Conservation (phyloP, 2,329 filamentous ascomycete species). For the Sarocladium kiliense region DNA sequence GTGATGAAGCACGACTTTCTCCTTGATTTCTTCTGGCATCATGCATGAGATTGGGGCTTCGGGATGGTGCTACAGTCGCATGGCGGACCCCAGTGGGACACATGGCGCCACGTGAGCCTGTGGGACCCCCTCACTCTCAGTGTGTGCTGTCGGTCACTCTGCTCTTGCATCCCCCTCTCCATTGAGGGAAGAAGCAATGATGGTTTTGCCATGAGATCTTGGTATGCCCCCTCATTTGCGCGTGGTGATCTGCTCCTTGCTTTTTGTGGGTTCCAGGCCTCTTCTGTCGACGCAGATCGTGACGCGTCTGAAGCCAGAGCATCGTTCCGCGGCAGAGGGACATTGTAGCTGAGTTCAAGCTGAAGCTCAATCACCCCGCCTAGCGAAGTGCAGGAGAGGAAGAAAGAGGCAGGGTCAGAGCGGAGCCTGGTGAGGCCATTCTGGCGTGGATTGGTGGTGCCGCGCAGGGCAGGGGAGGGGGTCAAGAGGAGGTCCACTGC, state of each 20-base stretch:
- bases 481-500: too few species aligned
- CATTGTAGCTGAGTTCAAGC: too few species aligned
- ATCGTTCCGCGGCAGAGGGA: too few species aligned
- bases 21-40: background rate
- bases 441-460: too few species aligned
- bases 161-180: background rate
- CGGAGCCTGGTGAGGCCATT: too few species aligned
- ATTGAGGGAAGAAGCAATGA: background rate
- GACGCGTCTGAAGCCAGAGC: too few species aligned
- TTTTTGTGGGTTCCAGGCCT: too few species aligned
- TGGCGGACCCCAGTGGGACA: conserved; percentile 2
- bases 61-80: background rate
- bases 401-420: too few species aligned
- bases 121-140: background rate
- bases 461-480: too few species aligned
- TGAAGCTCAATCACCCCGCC: too few species aligned
- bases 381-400: too few species aligned
- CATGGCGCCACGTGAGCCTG: conserved; percentile 8
- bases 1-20: background rate
- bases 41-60: background rate
- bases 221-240: background rate
- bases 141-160: background rate
- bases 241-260: background rate
- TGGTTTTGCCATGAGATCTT: background rate
- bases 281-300: too few species aligned